Evolutionary conservation across 2,329 filamentous ascomycete genomes (phyloP).

Genomic region (Calonectria honghensis): DNA sequence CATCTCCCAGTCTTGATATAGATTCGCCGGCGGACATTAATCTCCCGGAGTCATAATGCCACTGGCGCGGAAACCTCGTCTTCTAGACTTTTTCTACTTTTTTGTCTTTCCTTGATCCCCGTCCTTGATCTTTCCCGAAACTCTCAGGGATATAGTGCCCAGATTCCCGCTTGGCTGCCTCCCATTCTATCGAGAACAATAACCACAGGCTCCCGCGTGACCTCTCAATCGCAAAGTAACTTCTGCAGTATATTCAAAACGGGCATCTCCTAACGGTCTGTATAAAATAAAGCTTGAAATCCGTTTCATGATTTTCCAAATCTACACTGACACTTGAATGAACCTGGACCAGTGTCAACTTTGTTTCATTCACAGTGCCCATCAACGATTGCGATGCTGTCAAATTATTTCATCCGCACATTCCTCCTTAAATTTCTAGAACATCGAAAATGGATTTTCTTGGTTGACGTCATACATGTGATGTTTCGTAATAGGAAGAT

Average conservation of each 20-base stretch:
- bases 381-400: background rate
- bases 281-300: background rate
- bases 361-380: background rate
- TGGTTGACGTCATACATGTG: background rate
- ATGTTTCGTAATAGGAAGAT: background rate
- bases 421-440: background rate
- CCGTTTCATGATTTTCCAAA: background rate
- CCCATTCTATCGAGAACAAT: background rate
- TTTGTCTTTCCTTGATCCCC: background rate
- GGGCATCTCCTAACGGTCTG: background rate
- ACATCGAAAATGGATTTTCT: background rate
- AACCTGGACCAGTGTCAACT: background rate
- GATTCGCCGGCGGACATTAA: background rate
- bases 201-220: too few species aligned
- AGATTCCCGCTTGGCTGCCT: background rate
- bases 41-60: background rate
- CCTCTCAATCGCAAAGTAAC: background rate
- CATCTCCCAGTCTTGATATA: conserved; percentile 4
- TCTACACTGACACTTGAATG: background rate
- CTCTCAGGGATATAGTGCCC: background rate
- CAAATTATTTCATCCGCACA: background rate
- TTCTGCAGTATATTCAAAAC: background rate
- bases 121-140: background rate
- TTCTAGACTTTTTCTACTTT: conserved; percentile 13
- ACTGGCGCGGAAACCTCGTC: background rate